Evolutionary conservation across 176 grass and related monocot species (phyloP).

Genomic region (Tillandsia fasciculata): DNA sequence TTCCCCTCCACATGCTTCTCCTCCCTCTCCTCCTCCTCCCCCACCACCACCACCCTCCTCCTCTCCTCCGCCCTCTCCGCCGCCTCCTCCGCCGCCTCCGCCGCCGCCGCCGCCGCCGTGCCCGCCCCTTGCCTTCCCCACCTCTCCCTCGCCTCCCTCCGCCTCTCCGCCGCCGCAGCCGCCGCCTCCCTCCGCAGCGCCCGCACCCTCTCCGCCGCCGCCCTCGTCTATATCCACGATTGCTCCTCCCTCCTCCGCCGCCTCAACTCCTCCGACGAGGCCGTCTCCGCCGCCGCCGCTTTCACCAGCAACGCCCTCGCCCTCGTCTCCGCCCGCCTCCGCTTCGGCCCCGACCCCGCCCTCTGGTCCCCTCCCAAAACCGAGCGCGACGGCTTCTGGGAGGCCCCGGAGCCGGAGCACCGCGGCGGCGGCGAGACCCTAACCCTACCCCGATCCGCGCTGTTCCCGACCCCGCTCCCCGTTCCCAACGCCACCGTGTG

Average conservation of each 20-base stretch:
- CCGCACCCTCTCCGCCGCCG: neutral
- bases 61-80: neutral
- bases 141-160: too few relatives aligned
- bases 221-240: slow-evolving; percentile 17
- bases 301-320: slow-evolving; percentile 24
- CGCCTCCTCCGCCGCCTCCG: too few relatives aligned
- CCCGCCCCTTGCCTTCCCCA: too few relatives aligned
- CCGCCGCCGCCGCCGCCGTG: too few relatives aligned
- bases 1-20: neutral
- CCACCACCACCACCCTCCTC: too few relatives aligned
- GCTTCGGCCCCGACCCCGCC: slow-evolving; percentile 5
- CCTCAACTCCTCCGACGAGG: slow-evolving; percentile 3
- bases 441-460: neutral
- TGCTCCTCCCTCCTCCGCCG: slow-evolving; percentile 17
- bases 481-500: slow-evolving; percentile 45
- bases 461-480: slow-evolving; percentile 20
- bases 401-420: neutral
- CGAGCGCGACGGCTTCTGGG: slow-evolving; percentile 32
- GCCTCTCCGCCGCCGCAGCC: too few relatives aligned
- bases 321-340: slow-evolving; percentile 30
- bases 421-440: neutral
- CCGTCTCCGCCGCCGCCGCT: neutral
- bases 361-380: slow-evolving; percentile 9
- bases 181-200: neutral
- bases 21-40: too few relatives aligned